A percentile compares a stretch with the other conserved stretches of the same genome.
These are phyloP conservation scores for Perkinsus olseni DNA, from an alignment of 169 alveolate species.

Conservation along the genomic window DNA sequence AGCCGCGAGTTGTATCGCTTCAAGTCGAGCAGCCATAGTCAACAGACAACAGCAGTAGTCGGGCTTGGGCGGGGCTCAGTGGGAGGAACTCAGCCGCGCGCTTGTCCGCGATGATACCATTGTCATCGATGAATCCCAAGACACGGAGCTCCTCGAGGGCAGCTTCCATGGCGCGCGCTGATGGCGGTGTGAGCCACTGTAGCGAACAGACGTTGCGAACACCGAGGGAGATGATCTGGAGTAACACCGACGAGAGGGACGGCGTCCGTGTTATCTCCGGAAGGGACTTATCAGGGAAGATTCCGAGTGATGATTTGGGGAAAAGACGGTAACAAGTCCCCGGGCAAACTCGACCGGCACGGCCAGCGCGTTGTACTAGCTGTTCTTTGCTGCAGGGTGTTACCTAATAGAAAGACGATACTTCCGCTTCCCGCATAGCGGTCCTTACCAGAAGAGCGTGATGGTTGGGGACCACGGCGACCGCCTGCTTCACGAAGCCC, in stretches of 20 bases:
- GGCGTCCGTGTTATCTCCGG: constrained; percentile 79
- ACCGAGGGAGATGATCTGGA: constrained; percentile 72
- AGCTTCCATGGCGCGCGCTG: constrained; percentile 70
- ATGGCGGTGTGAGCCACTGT: constrained; percentile 84
- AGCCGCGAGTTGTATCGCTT: constrained; percentile 64
- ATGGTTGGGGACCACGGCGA: constrained; percentile 50
- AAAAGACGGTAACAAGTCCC: constrained; percentile 76
- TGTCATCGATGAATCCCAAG: constrained; percentile 78
- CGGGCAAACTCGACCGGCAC: constrained; percentile 73
- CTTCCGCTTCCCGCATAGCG: too few relatives aligned
- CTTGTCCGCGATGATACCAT: constrained; percentile 75
- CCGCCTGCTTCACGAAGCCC: constrained; percentile 58
- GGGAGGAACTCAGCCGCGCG: constrained; percentile 84
- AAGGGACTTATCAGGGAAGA: constrained; percentile 63
- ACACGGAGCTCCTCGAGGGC: constrained; percentile 77
- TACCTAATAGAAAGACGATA: constrained; percentile 66
- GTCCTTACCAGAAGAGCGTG: constrained; percentile 52
- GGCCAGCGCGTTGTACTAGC: constrained; percentile 56
- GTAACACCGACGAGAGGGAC: constrained; percentile 69
- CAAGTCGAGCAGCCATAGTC: constrained; percentile 65
- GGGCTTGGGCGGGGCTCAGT: constrained; percentile 63
- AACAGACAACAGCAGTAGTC: constrained; percentile 39
- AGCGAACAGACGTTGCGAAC: constrained; percentile 72
- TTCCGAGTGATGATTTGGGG: constrained; percentile 66
- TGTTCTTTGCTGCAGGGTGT: not conserved